Conservation (phyloP, 1,284 basidiomycete genomes). For the Puccinia novopanici region DNA sequence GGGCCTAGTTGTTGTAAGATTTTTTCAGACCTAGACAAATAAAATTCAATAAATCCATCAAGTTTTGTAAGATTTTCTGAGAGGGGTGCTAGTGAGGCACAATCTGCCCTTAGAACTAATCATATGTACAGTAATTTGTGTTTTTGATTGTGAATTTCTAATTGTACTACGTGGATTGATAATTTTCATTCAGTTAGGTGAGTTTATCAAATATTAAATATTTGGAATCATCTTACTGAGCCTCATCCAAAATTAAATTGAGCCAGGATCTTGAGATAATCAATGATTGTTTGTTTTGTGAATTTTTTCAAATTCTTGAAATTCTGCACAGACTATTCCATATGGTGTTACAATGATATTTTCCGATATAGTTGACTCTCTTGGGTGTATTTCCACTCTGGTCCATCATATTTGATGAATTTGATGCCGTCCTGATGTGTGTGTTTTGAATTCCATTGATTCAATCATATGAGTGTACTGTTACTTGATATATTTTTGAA, state of each 20-base stretch:
- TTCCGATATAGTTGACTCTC: not conserved
- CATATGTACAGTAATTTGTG: constrained; percentile 89
- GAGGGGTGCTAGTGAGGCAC: constrained; percentile 93
- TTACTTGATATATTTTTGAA: too few relatives aligned
- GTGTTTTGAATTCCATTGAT: not conserved
- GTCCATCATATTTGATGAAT: constrained; percentile 13
- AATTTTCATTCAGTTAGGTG: not conserved
- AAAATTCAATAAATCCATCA: constrained; percentile 95
- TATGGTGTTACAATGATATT: not conserved
- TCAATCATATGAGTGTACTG: constrained; percentile 18
- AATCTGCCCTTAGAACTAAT: constrained; percentile 87
- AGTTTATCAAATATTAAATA: not conserved
- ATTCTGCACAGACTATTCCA: not conserved
- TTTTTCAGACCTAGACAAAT: constrained; percentile 70
- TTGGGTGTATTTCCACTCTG: not conserved
- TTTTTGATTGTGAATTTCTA: constrained; percentile 91
- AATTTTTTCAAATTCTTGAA: not conserved
- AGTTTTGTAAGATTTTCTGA: constrained; percentile 99
- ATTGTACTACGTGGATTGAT: constrained; percentile 63
- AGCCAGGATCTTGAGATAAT: constrained; percentile 69
- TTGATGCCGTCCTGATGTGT: not conserved
- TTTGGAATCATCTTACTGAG: constrained; percentile 71
- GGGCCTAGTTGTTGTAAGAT: not conserved
- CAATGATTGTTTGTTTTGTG: not conserved
- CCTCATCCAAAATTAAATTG: constrained; percentile 93